Conservation (phyloP, 805 yeast genomes). For the Suhomyces sp. region DNA sequence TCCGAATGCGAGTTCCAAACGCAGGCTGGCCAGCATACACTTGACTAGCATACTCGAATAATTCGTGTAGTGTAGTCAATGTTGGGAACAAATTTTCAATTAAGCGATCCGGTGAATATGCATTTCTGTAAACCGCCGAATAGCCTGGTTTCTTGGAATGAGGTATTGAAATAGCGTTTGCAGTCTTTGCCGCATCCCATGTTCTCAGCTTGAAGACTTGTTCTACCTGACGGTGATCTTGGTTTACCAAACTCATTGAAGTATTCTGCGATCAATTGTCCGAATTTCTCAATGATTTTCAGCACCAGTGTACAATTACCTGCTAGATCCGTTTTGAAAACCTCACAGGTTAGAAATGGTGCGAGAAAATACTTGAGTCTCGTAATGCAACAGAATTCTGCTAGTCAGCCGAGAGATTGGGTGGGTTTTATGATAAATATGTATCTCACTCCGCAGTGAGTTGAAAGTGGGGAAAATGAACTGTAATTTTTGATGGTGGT, state of each 20-base stretch:
- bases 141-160: slow-evolving; percentile 42
- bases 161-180: slow-evolving; percentile 30
- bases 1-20: slow-evolving; percentile 43
- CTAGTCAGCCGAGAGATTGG: not conserved
- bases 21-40: slow-evolving; percentile 37
- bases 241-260: not conserved
- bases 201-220: slow-evolving; percentile 6
- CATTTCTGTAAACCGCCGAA: slow-evolving; percentile 51
- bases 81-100: slow-evolving; percentile 42
- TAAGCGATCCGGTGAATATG: slow-evolving; percentile 18
- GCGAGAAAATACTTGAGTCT: not conserved
- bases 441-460: not conserved
- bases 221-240: not conserved
- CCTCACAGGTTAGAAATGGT: too few species aligned
- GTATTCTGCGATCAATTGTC: not conserved
- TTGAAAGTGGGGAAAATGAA: not conserved
- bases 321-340: not conserved
- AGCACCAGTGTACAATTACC: not conserved
- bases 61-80: slow-evolving; percentile 43
- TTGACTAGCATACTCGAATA: slow-evolving; percentile 43
- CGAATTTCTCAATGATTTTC: not conserved
- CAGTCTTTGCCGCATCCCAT: slow-evolving; percentile 5
- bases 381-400: not conserved
- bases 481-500: not conserved
- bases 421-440: not conserved